These are phyloP conservation scores for Mycena galericulata DNA, from an alignment of 768 basidiomycete species.

Conservation along the genomic window DNA sequence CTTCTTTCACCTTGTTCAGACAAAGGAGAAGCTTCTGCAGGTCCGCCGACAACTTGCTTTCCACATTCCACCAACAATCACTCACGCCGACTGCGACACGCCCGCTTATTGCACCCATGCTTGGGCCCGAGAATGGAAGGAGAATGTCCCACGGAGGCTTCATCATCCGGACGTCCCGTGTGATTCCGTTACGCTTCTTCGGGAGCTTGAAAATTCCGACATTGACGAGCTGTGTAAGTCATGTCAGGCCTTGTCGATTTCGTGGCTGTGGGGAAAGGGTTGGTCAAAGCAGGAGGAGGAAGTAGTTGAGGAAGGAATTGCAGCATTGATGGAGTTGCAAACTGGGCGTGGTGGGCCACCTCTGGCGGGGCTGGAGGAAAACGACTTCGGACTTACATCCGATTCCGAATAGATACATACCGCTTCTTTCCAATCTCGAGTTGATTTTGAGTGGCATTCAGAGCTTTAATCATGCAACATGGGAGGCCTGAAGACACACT, in stretches of 20 bases:
- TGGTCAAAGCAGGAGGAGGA: neutral
- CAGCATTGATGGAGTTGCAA: neutral
- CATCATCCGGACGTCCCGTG: neutral
- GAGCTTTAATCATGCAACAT: too few relatives aligned
- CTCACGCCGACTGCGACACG: neutral
- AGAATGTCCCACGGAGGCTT: conserved; percentile 4
- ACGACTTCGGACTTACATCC: too few relatives aligned
- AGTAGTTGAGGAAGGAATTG: neutral
- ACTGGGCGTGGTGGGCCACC: neutral
- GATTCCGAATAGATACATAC: too few relatives aligned
- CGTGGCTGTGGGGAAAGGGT: conserved; percentile 3
- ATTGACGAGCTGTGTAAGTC: neutral
- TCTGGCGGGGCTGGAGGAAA: neutral
- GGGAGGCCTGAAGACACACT: too few relatives aligned
- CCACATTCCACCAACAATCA: neutral
- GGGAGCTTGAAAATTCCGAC: neutral
- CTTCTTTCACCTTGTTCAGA: conserved; percentile 4
- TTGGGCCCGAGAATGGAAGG: conserved; percentile 1
- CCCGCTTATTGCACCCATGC: neutral
- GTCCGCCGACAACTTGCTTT: neutral
- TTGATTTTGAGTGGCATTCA: too few relatives aligned
- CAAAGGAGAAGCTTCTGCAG: neutral
- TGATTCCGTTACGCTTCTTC: neutral
- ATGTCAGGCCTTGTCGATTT: neutral
- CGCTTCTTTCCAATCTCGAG: too few relatives aligned